Evolutionary conservation across 371 early-diverging fungal genomes (phyloP), one percentile per base, ranked within the genome.

Genomic region (Phascolomyces articulosus): DNA sequence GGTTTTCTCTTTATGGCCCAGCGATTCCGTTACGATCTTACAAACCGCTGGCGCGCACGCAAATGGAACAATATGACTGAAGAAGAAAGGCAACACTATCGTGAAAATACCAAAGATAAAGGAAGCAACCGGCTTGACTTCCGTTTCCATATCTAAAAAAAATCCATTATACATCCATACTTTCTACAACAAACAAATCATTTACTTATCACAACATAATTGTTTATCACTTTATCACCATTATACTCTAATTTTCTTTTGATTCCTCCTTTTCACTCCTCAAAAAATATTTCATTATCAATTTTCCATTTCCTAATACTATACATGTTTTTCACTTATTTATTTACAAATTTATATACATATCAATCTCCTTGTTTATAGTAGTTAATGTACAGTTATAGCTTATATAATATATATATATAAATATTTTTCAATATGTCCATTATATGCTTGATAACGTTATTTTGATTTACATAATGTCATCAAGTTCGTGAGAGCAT

Each of bases 61-160:
- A 73, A 68, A 34, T 78, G 81, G 81, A 58, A 69, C 31, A 53
- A 16, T 0, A 67, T 78, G 64, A 69, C 72, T 6, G 68, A 71
- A n/a, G 61, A 66, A 20, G 70, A 80, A 54, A 63, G 67, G 28
- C 53, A 70, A 27, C 44, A 63, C 7, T 80, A 80, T 34, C 2
- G 34, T 23, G 49, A 66, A 23, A 78, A 60, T 7, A 78, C 78
- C 11, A 74, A 66, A 28, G 60, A 68, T 20, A 58, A 62, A 51
- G 81, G 81, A 11, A 70, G 66, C 26, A 60, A 80, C 27, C 74
- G 81, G 4, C 60, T 80, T n/a, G 81, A 80, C 38, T 78, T 72
- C 41, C 63, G 64, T 3, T 80, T 75, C 53, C 62, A 63, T 49
- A 55, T 75, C 27, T 75, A 61, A 66, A 63, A 55, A 31, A 28